These are phyloP conservation scores for Stentor roeselii DNA, from an alignment of 73 alveolate genomes.

Conservation along the genomic window DNA sequence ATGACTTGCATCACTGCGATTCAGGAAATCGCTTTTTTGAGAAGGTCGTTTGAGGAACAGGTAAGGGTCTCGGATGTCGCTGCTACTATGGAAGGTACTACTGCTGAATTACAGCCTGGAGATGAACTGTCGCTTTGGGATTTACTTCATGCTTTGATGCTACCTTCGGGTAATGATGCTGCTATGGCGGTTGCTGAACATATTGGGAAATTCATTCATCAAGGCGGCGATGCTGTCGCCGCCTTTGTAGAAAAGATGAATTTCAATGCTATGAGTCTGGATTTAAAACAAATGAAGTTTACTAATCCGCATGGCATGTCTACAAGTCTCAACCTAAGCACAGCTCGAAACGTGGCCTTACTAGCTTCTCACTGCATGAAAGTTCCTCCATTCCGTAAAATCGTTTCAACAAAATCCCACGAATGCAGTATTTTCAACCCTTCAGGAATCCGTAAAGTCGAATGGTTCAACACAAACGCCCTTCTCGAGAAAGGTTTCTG, in stretches of 20 bases:
- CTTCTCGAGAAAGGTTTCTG: conserved; percentile 52
- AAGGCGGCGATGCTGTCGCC: conserved; percentile 33
- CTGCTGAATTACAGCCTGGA: conserved; percentile 47
- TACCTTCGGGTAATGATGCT: conserved; percentile 68
- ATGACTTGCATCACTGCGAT: conserved; percentile 50
- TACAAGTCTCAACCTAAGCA: conserved; percentile 31
- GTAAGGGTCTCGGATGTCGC: conserved; percentile 42
- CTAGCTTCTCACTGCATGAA: conserved; percentile 34
- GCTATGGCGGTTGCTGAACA: conserved; percentile 35
- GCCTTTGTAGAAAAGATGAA: conserved; percentile 51
- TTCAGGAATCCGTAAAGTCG: neutral
- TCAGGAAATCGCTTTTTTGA: conserved; percentile 16
- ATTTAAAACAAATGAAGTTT: conserved; percentile 37
- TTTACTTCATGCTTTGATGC: conserved; percentile 52
- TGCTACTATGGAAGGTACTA: conserved; percentile 45
- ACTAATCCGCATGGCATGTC: conserved; percentile 56
- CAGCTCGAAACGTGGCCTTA: conserved; percentile 28
- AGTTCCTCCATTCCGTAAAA: conserved; percentile 33
- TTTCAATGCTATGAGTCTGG: conserved; percentile 42
- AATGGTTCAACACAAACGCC: conserved; percentile 49
- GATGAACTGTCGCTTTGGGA: conserved; percentile 45
- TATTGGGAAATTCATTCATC: conserved; percentile 6
- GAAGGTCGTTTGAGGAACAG: conserved; percentile 28
- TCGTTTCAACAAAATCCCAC: conserved; percentile 42
- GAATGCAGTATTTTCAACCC: neutral